Base-by-base conservation (phyloP, 768 basidiomycete genomes). In the Leccinellum albellum region DNA sequence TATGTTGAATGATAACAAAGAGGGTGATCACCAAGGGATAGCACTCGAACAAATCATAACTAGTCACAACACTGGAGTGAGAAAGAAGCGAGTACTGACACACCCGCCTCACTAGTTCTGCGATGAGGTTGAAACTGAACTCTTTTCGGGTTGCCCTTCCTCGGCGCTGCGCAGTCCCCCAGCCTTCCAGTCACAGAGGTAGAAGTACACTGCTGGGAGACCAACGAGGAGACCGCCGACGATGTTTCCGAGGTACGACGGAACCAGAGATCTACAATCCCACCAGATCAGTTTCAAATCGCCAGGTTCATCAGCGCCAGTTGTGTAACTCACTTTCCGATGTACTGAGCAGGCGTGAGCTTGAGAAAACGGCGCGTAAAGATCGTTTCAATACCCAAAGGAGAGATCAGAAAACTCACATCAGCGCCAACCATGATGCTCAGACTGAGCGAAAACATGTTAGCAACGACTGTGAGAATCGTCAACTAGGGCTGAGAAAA, bases 361-460 rank as follows among this genome's bases (percentile, higher is more conserved):
- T 71, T 54, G 46, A 15, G 31, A 33, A 50, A 37, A 12, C 12
- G 46, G 3, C 12, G 3, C 12, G 3, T 15, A 24, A 23, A 35
- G 37, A 49, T 65, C 51, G 58, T 42, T 52, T n/a, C 33, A 17
- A 46, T 23, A 28, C 14, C 14, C 29, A 20, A n/a, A 20, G n/a
- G 55, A 28, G 15, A 28, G 29, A 20, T n/a, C 23, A 42, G 45
- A 53, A 14, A 13, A 71, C 84, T 62, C 67, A 87, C 87, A 51
- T 82, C 70, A 26, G 86, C 84, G 23, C 83, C 80, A 63, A 88
- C 83, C 79, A 89, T 83, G 32, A 89, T 88, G 9, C 86, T 79
- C 35, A 89, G 68, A 0, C 86, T 86, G 8, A 89, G 72, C 4
- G 82, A 87, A 68, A 84, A 89, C 88, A 89, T 89, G 66, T 89